A percentile compares a stretch with the other conserved stretches of the same genome.
phyloP scores from a whole-genome alignment of 495 filamentous ascomycete genomes.

The Talaromyces thailandensis region DNA sequence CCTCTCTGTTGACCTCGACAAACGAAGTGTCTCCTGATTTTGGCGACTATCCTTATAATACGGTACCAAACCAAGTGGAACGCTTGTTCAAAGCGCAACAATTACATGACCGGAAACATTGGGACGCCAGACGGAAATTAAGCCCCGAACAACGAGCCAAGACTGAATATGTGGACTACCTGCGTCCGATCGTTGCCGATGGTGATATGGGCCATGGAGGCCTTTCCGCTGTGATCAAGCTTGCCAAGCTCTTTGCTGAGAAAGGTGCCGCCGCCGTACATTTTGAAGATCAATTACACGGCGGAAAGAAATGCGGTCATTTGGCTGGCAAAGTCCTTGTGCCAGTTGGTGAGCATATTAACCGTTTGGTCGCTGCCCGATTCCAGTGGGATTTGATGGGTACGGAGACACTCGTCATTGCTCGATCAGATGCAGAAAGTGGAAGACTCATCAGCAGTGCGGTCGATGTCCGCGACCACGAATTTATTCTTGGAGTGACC shows the following conservation, averaged over 20 bases:
- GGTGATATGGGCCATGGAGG: conserved; percentile 94
- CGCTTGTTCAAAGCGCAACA: conserved; percentile 92
- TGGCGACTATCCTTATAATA: conserved; percentile 98
- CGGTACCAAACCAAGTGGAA: conserved; percentile 96
- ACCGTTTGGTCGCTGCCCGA: conserved; percentile 79
- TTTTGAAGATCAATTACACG: conserved; percentile 95
- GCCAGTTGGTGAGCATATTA: conserved; percentile 91
- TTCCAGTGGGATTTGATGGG: conserved; percentile 99
- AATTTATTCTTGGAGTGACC: conserved; percentile 85
- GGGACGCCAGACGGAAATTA: conserved; percentile 73
- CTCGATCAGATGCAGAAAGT: conserved; percentile 89
- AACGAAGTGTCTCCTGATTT: conserved; percentile 97
- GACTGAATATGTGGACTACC: conserved; percentile 80
- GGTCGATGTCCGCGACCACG: conserved; percentile 89
- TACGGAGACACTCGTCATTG: conserved; percentile 85
- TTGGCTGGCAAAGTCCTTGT: conserved; percentile 95
- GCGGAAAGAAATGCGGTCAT: conserved; percentile 97
- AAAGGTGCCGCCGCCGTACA: conserved; percentile 94
- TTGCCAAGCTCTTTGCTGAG: conserved; percentile 97
- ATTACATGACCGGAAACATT: conserved; percentile 93
- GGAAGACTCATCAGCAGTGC: conserved; percentile 83
- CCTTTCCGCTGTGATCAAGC: conserved; percentile 84
- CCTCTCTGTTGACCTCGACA: conserved; percentile 79
- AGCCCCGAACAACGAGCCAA: conserved; percentile 57
- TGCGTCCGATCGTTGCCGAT: conserved; percentile 94